These are phyloP conservation scores for Boletellus ananas DNA, from an alignment of 768 basidiomycete species.

Conservation along the genomic window DNA sequence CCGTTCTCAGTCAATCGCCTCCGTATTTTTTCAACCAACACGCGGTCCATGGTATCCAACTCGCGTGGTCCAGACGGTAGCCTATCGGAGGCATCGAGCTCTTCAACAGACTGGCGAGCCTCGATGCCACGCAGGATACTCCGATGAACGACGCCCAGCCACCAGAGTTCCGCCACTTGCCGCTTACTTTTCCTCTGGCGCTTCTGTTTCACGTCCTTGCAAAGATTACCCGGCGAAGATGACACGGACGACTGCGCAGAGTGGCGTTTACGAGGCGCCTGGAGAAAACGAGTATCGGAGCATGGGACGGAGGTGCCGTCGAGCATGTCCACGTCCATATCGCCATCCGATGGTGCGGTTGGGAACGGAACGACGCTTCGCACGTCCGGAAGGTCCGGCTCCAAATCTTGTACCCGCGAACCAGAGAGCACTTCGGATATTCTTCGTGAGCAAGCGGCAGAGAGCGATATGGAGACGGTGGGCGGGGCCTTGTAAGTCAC, in stretches of 20 bases:
- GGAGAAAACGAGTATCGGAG: background rate
- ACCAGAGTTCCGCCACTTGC: constrained; percentile 34
- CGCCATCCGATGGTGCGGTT: constrained; percentile 22
- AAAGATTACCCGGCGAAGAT: constrained; percentile 16
- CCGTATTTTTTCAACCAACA: constrained; percentile 33
- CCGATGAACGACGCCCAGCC: constrained; percentile 35
- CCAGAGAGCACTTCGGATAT: background rate
- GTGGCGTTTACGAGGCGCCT: constrained; percentile 30
- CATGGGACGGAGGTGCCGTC: constrained; percentile 19
- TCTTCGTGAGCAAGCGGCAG: constrained; percentile 30
- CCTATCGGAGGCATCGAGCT: constrained; percentile 3
- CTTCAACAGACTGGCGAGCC: constrained; percentile 4
- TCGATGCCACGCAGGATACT: constrained; percentile 30
- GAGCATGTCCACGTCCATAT: constrained; percentile 25
- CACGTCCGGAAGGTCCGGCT: constrained; percentile 28
- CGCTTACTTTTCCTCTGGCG: constrained; percentile 30
- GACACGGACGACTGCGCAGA: constrained; percentile 31
- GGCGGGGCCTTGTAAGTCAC: constrained; percentile 34
- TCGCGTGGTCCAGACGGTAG: constrained; percentile 2
- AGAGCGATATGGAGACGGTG: constrained; percentile 37
- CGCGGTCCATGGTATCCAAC: constrained; percentile 30
- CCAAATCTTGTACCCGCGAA: constrained; percentile 7
- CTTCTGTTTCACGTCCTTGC: constrained; percentile 24
- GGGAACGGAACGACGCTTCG: constrained; percentile 37
- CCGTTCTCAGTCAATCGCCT: constrained; percentile 31